Percentiles rank a stretch among this genome's conserved stretches.
Evolutionary conservation across 2,329 filamentous ascomycete species (phyloP).

Genomic region (Penicillium sp.): DNA sequence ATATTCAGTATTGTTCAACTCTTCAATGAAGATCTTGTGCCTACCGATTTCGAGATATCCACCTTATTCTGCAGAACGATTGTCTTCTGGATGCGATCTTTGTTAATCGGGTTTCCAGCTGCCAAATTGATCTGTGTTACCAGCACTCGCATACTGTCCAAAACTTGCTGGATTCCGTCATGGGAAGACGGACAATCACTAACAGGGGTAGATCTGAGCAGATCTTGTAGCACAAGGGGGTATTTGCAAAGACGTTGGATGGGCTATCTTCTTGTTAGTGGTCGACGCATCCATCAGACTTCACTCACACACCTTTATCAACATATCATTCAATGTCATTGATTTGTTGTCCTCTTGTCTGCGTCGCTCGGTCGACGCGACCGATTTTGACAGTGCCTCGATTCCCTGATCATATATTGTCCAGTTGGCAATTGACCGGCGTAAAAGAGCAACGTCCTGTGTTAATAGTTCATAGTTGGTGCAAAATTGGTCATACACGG

Average conservation of each 20-base stretch:
- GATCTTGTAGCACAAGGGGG: slow-evolving; percentile 77
- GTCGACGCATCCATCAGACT: not conserved
- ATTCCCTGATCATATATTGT: slow-evolving; percentile 78
- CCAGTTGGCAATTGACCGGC: slow-evolving; percentile 70
- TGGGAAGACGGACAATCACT: slow-evolving; percentile 82
- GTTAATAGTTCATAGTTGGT: slow-evolving; percentile 85
- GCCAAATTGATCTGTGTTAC: slow-evolving; percentile 79
- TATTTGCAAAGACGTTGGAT: slow-evolving; percentile 93
- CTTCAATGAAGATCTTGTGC: slow-evolving; percentile 16
- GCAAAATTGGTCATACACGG: slow-evolving; percentile 87
- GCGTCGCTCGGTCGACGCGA: slow-evolving; percentile 67
- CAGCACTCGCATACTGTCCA: slow-evolving; percentile 69
- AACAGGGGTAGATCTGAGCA: slow-evolving; percentile 78
- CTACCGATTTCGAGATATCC: slow-evolving; percentile 68
- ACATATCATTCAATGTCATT: slow-evolving; percentile 76
- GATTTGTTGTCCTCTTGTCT: slow-evolving; percentile 67
- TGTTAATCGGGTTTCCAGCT: slow-evolving; percentile 71
- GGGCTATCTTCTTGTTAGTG: slow-evolving; percentile 56
- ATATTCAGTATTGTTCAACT: not conserved
- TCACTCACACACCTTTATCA: slow-evolving; percentile 70
- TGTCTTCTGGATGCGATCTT: slow-evolving; percentile 72
- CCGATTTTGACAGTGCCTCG: slow-evolving; percentile 73
- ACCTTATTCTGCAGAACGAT: slow-evolving; percentile 82
- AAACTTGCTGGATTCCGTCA: slow-evolving; percentile 70
- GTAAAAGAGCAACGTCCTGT: slow-evolving; percentile 68